These are phyloP conservation scores for Rhodotorula sp. DNA, from an alignment of 1,284 basidiomycete genomes.

Conservation along the genomic window DNA sequence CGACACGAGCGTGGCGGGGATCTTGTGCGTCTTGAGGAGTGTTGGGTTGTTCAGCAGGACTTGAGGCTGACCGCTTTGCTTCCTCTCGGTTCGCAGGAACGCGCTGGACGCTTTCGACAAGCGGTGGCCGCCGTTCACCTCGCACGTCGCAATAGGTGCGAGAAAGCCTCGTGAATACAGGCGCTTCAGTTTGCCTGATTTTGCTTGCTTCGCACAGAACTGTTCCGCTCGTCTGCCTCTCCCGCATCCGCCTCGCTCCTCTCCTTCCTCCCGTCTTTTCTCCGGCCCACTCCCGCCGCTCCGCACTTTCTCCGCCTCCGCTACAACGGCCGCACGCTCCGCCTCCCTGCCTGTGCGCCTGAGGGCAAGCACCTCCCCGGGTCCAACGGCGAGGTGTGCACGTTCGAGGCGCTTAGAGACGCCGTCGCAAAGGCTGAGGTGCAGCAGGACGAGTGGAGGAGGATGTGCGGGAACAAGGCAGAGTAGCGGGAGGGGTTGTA, in stretches of 20 bases:
- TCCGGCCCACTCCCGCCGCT: neutral
- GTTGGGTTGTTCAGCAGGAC: neutral
- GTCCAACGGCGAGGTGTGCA: constrained; percentile 26
- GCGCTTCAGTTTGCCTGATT: neutral
- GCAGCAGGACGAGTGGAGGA: constrained; percentile 24
- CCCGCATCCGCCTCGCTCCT: constrained; percentile 13
- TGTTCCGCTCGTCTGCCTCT: constrained; percentile 18
- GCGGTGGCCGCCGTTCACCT: constrained; percentile 43
- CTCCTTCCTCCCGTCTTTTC: neutral
- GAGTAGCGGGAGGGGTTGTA: neutral
- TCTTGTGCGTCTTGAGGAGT: constrained; percentile 34
- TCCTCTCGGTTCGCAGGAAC: constrained; percentile 14
- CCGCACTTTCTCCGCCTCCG: constrained; percentile 35
- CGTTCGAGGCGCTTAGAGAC: constrained; percentile 30
- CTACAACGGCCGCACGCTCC: constrained; percentile 28
- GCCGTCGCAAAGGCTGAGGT: constrained; percentile 24
- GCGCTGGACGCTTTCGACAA: constrained; percentile 40
- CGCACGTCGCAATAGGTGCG: constrained; percentile 29
- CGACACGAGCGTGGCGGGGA: constrained; percentile 43
- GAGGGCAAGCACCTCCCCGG: constrained; percentile 25
- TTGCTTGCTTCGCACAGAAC: constrained; percentile 12
- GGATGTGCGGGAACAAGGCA: constrained; percentile 13
- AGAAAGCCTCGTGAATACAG: accelerated
- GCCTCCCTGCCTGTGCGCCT: constrained; percentile 22
- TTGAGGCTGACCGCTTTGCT: neutral